phyloP scores from a whole-genome alignment of 2,329 filamentous ascomycete genomes.

The Colletotrichum truncatum region DNA sequence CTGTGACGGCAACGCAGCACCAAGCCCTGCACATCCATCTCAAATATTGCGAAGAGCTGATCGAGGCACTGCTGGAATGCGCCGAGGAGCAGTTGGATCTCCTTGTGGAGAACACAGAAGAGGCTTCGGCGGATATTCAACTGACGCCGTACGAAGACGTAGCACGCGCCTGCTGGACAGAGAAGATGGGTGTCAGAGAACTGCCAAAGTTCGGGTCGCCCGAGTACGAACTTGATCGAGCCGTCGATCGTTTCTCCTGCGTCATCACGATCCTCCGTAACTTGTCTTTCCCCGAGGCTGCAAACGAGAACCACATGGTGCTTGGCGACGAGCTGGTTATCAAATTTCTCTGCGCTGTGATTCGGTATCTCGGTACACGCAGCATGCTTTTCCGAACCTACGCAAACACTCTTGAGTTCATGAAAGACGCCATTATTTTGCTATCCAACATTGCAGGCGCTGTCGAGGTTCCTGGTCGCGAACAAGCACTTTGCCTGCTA shows the following conservation, averaged over 20 bases:
- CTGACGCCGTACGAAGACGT: slow-evolving; percentile 90
- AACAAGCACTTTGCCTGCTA: slow-evolving; percentile 86
- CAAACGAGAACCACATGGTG: slow-evolving; percentile 72
- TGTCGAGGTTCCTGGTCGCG: slow-evolving; percentile 83
- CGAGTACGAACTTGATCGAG: slow-evolving; percentile 84
- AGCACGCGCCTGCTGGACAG: slow-evolving; percentile 78
- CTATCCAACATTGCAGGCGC: slow-evolving; percentile 87
- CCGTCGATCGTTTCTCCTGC: slow-evolving; percentile 87
- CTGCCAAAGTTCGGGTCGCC: slow-evolving; percentile 77
- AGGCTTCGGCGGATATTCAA: slow-evolving; percentile 87
- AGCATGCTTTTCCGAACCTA: slow-evolving; percentile 86
- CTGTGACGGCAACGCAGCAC: slow-evolving; percentile 68
- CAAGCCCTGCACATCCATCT: slow-evolving; percentile 74
- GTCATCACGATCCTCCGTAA: slow-evolving; percentile 94
- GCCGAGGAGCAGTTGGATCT: slow-evolving; percentile 88
- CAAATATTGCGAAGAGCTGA: slow-evolving; percentile 83
- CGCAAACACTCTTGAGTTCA: slow-evolving; percentile 90
- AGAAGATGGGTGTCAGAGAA: slow-evolving; percentile 77
- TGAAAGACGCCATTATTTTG: slow-evolving; percentile 93
- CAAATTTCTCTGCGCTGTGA: slow-evolving; percentile 83
- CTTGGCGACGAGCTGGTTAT: slow-evolving; percentile 82
- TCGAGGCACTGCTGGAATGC: slow-evolving; percentile 89
- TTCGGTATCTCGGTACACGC: slow-evolving; percentile 87
- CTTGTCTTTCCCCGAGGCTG: slow-evolving; percentile 75
- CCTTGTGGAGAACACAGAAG: slow-evolving; percentile 83